phyloP scores from a whole-genome alignment of 768 basidiomycete species.

The Termitomyces sp. region DNA sequence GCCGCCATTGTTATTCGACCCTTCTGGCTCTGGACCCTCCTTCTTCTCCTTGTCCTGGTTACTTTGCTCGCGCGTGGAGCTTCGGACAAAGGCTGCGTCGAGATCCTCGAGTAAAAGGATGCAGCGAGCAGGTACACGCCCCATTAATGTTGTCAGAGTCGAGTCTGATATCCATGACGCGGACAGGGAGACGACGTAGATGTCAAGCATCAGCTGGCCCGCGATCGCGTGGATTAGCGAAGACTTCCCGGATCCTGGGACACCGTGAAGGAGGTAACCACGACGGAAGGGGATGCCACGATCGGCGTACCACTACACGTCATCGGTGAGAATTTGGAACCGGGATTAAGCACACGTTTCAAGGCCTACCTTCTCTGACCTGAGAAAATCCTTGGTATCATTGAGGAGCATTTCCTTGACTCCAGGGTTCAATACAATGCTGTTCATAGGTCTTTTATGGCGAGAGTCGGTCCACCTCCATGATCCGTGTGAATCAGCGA shows the following conservation, averaged over 20 bases:
- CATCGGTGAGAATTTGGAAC: slow-evolving; percentile 3
- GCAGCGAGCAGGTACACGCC: slow-evolving; percentile 79
- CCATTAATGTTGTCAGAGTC: slow-evolving; percentile 83
- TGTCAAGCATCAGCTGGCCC: slow-evolving; percentile 85
- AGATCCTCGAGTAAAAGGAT: slow-evolving; percentile 90
- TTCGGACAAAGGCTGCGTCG: slow-evolving; percentile 84
- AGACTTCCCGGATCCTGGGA: slow-evolving; percentile 84
- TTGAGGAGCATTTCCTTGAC: slow-evolving; percentile 87
- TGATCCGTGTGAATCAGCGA: slow-evolving; percentile 82
- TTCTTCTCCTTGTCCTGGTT: slow-evolving; percentile 30
- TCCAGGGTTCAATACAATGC: slow-evolving; percentile 83
- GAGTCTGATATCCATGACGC: slow-evolving; percentile 88
- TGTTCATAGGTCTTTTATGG: slow-evolving; percentile 85
- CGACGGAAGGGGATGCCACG: slow-evolving; percentile 90
- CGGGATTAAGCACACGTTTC: not conserved
- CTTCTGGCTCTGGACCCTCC: slow-evolving; percentile 22
- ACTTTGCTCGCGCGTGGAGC: slow-evolving; percentile 60
- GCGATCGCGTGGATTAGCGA: slow-evolving; percentile 86
- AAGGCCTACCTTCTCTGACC: slow-evolving; percentile 65
- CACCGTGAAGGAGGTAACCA: slow-evolving; percentile 81
- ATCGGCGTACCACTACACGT: slow-evolving; percentile 80
- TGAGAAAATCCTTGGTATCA: slow-evolving; percentile 81
- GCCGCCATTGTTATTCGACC: slow-evolving; percentile 14
- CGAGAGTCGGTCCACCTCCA: slow-evolving; percentile 89
- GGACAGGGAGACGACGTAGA: slow-evolving; percentile 86